These are phyloP conservation scores for Mikania micrantha DNA, from an alignment of 129 eudicot genomes.

Conservation along the genomic window DNA sequence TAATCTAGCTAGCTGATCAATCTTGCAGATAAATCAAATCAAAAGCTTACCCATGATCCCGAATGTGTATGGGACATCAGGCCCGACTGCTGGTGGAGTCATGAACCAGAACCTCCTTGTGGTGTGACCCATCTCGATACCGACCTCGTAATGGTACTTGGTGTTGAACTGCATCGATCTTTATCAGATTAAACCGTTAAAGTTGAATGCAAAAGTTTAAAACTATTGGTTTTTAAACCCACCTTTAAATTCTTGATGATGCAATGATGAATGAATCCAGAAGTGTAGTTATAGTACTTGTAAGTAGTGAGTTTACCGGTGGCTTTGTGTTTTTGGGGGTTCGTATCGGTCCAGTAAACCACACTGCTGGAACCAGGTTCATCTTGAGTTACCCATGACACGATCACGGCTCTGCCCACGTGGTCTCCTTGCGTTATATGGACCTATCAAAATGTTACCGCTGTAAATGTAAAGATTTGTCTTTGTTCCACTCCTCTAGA, in stretches of 20 bases:
- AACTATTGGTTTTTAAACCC: too few species aligned
- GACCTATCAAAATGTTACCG: too few species aligned
- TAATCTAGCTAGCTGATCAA: too few species aligned
- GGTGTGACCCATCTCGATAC: too few species aligned
- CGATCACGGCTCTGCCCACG: conserved; percentile 62
- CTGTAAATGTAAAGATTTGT: too few species aligned
- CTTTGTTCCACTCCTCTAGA: too few species aligned
- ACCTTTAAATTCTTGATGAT: conserved; percentile 56
- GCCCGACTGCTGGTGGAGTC: conserved; percentile 85
- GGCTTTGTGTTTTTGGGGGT: conserved; percentile 29
- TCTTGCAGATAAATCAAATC: too few species aligned
- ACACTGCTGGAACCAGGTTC: conserved; percentile 58
- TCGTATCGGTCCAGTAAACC: conserved; percentile 50
- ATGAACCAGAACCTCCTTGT: conserved; percentile 66
- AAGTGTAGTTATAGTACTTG: conserved; percentile 60
- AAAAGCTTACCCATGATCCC: conserved; percentile 81
- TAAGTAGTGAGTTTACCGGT: conserved; percentile 44
- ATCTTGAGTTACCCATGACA: conserved; percentile 76
- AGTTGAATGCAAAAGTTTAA: too few species aligned
- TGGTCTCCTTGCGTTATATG: conserved; percentile 91
- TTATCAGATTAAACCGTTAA: not conserved
- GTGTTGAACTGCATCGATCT: conserved; percentile 75
- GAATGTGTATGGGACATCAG: conserved; percentile 80
- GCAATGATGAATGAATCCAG: conserved; percentile 85
- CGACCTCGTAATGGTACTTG: conserved; percentile 66